These are phyloP conservation scores for Colletotrichum sp. DNA, from an alignment of 2,329 filamentous ascomycete genomes.

Conservation along the genomic window DNA sequence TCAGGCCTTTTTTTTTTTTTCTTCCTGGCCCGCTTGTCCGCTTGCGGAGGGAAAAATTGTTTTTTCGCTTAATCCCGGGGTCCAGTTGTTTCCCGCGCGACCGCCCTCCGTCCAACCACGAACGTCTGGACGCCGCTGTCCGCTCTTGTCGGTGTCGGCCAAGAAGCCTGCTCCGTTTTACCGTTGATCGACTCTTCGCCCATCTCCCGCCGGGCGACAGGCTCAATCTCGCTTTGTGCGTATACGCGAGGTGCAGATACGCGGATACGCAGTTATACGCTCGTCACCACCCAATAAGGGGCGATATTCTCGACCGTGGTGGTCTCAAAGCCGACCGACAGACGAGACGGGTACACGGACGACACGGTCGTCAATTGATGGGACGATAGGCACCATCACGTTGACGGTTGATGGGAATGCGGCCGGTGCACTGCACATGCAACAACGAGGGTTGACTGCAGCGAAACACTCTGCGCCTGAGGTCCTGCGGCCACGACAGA, in stretches of 20 bases:
- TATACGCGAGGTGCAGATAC: slow-evolving; percentile 12
- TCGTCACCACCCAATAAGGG: neutral
- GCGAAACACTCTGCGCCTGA: slow-evolving; percentile 11
- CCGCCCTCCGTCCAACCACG: neutral
- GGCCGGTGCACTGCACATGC: neutral
- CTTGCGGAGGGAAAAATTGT: neutral
- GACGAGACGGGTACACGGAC: neutral
- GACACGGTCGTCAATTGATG: neutral
- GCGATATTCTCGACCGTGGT: neutral
- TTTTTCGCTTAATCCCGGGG: slow-evolving; percentile 5
- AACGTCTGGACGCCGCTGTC: neutral
- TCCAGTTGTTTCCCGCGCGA: slow-evolving; percentile 12
- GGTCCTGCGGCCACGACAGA: neutral
- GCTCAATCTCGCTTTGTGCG: neutral
- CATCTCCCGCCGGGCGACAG: neutral
- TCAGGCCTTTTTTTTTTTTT: neutral
- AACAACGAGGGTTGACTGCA: neutral
- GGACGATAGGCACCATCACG: neutral
- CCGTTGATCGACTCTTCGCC: neutral
- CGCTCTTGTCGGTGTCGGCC: slow-evolving; percentile 3
- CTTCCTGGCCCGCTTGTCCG: neutral
- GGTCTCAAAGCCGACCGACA: neutral
- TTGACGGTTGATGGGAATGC: neutral
- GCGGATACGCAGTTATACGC: neutral
- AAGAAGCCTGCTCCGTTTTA: neutral